Conservation (phyloP, 1,284 basidiomycete species). For the Ganoderma meredithae region DNA sequence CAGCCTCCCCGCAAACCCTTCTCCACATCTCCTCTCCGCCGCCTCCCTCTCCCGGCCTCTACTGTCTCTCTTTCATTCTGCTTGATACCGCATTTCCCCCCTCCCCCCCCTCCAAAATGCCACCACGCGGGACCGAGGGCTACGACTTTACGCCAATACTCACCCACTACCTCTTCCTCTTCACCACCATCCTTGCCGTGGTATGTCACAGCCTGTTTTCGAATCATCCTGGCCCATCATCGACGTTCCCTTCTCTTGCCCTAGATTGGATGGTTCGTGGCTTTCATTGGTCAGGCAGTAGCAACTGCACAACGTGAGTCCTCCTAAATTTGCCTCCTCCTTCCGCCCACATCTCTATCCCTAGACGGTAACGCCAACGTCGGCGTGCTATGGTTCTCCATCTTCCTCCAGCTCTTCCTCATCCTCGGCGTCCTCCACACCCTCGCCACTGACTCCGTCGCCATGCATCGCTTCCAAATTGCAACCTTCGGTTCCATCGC, state of each 20-base stretch:
- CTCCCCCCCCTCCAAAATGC: constrained; percentile 47
- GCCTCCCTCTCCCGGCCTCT: constrained; percentile 11
- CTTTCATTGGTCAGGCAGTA: constrained; percentile 86
- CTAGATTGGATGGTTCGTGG: constrained; percentile 90
- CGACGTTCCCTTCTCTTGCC: constrained; percentile 17
- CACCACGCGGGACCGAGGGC: constrained; percentile 61
- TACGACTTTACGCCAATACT: constrained; percentile 87
- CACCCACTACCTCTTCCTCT: constrained; percentile 89
- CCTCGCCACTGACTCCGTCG: constrained; percentile 84
- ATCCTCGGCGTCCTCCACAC: constrained; percentile 84
- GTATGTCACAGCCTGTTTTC: constrained; percentile 52
- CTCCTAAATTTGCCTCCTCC: constrained; percentile 2
- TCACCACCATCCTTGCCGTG: constrained; percentile 83
- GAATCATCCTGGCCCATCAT: constrained; percentile 15
- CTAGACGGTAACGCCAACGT: constrained; percentile 56
- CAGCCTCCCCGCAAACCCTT: constrained; percentile 16
- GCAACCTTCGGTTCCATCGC: constrained; percentile 87
- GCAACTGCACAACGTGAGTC: constrained; percentile 69
- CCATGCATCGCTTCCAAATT: constrained; percentile 88
- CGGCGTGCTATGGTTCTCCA: constrained; percentile 90
- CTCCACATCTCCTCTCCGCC: constrained; percentile 16
- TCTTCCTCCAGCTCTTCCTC: constrained; percentile 86
- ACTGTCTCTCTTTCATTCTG: constrained; percentile 11
- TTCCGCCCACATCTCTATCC: constrained; percentile 13
- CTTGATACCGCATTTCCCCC: constrained; percentile 8